Base-by-base conservation (phyloP, 768 basidiomycete genomes). In the Kwoniella dejecticola region DNA sequence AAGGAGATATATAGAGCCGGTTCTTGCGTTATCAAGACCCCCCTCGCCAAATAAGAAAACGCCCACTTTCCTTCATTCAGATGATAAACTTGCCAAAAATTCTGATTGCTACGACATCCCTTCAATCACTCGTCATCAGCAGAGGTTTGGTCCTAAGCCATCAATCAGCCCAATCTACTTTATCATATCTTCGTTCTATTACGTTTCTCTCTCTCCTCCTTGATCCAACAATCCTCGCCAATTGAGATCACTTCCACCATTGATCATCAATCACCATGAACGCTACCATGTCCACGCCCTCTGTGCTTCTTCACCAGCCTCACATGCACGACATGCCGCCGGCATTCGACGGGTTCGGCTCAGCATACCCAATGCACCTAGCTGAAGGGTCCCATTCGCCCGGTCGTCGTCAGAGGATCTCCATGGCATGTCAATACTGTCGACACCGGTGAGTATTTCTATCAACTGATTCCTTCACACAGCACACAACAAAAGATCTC, bases 341-440 rank as follows among this genome's bases (percentile, higher is more conserved):
- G 3, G 24, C 61, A 6, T 62, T 63, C 50, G 67, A 65, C 19
- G 60, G 57, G 2, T 69, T 55, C 38, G 67, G 63, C 30, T 62
- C 63, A 4, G 33, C 62, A 26, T 55, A 52, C 38, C 61, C 53
- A 5, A 41, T 52, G 24, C 12, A 26, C 4, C 12, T 57, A 2
- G 52, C 47, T 13, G 68, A 63, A 31, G 41, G 61, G 1, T 58
- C 64, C 23, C 55, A 49, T 29, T 64, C 72, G 13, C 59, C 69
- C 3, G 56, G 50, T 26, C 40, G 70, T 4, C 31, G 72, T 24
- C 72, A 74, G 42, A 55, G 74, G 10, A 71, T 70, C 33, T 66
- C 69, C 30, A 72, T 76, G 71, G 74, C 74, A 2, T 76, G 74
- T 48, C 66, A 70, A 19, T 76, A 76, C 57, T 76, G 74, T 47